These are phyloP conservation scores for Sclerotinia spermophila DNA, from an alignment of 2,329 filamentous ascomycete genomes.

Conservation along the genomic window DNA sequence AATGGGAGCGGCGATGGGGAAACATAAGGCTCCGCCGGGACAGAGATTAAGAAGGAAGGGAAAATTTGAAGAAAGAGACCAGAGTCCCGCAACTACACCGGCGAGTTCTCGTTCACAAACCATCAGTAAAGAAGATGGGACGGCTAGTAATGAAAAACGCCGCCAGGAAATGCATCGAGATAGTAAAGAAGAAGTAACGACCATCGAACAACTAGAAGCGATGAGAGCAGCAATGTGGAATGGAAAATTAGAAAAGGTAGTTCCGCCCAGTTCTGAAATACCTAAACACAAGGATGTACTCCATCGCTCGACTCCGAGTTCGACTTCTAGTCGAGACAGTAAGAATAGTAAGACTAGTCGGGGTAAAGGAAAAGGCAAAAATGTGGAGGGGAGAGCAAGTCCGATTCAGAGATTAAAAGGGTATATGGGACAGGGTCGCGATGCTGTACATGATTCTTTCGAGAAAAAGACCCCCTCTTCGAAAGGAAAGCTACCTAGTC, in stretches of 20 bases:
- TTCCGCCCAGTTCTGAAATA: not conserved
- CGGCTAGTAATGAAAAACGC: too few species aligned
- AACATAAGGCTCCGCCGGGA: conserved; percentile 7
- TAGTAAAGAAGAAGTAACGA: not conserved
- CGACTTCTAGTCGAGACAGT: not conserved
- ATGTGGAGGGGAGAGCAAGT: not conserved
- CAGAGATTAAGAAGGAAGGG: not conserved
- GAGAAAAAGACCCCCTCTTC: not conserved
- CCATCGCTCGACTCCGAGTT: not conserved
- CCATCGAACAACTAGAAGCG: not conserved
- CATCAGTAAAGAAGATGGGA: not conserved
- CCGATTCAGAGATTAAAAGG: conserved; percentile 9
- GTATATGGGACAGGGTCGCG: conserved; percentile 3
- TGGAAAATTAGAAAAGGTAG: conserved; percentile 8
- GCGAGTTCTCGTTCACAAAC: conserved; percentile 6
- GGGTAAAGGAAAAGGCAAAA: not conserved
- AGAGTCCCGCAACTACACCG: not conserved
- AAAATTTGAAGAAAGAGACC: not conserved
- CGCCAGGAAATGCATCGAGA: not conserved
- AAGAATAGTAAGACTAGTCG: not conserved
- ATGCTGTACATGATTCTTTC: not conserved
- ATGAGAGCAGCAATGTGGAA: conserved; percentile 5
- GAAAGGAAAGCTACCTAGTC: conserved; percentile 2
- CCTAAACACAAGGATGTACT: conserved; percentile 7
- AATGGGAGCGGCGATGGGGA: not conserved